Conservation (phyloP, 176 grass and related monocot genomes). For the Dactylis glomerata region DNA sequence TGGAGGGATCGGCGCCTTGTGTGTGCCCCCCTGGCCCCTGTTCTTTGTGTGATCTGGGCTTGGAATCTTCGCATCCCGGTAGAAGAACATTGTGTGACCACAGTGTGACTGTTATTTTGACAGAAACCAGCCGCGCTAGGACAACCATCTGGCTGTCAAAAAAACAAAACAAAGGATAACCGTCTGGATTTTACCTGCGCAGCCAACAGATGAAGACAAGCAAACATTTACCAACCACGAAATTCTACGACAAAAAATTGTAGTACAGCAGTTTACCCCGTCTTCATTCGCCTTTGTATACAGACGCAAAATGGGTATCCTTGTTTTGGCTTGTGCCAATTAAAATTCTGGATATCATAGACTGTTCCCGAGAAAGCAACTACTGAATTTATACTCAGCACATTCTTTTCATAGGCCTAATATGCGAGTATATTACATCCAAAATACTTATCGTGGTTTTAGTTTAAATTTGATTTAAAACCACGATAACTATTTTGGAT, state of each 20-base stretch:
- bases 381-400: not conserved
- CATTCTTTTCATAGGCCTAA: not conserved
- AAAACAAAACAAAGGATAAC: not conserved
- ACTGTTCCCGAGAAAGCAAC: no score
- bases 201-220: not conserved
- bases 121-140: not conserved
- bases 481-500: no score
- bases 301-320: not conserved
- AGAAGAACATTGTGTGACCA: not conserved
- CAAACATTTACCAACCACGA: not conserved
- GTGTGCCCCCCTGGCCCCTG: not conserved
- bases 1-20: conserved; percentile 26
- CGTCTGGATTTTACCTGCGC: not conserved
- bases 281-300: not conserved
- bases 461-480: no score
- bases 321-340: not conserved
- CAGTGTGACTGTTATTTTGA: not conserved
- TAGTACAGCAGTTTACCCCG: not conserved
- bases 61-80: not conserved
- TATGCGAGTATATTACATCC: not conserved
- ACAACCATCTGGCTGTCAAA: not conserved
- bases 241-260: not conserved
- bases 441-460: no score
- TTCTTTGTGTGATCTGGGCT: conserved; percentile 29
- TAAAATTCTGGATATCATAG: not conserved